Percentiles rank a stretch among this genome's conserved stretches.
Conservation (phyloP, 768 basidiomycete genomes). For the Amanita exitialis region DNA sequence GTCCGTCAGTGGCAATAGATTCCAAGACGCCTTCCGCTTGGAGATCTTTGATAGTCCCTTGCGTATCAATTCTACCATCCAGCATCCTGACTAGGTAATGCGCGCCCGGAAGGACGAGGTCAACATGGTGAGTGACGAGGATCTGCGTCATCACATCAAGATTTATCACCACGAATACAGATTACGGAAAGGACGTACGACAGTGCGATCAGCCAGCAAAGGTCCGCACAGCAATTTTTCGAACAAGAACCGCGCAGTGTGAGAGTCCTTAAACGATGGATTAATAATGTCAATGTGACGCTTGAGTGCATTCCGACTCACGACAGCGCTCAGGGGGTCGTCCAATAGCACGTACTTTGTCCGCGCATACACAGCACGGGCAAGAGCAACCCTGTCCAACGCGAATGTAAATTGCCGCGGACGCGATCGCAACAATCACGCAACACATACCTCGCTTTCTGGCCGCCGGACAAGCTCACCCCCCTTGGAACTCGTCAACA, state of each 20-base stretch:
- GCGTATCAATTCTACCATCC: slow-evolving; percentile 66
- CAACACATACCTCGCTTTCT: slow-evolving; percentile 56
- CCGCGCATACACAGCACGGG: slow-evolving; percentile 70
- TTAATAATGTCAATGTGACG: background rate
- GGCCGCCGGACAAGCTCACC: slow-evolving; percentile 71
- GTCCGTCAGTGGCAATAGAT: slow-evolving; percentile 41
- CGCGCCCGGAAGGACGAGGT: slow-evolving; percentile 65
- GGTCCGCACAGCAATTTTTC: slow-evolving; percentile 60
- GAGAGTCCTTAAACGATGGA: slow-evolving; percentile 41
- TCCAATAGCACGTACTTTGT: slow-evolving; percentile 68
- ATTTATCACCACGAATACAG: background rate
- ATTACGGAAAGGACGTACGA: slow-evolving; percentile 25
- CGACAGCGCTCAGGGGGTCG: slow-evolving; percentile 76
- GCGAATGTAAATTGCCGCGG: background rate
- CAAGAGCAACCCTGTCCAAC: slow-evolving; percentile 61
- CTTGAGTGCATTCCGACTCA: slow-evolving; percentile 21
- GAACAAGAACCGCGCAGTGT: slow-evolving; percentile 53
- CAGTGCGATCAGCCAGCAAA: slow-evolving; percentile 57
- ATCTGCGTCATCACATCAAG: slow-evolving; percentile 22
- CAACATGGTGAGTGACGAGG: slow-evolving; percentile 75
- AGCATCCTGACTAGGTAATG: slow-evolving; percentile 65
- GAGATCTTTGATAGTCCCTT: slow-evolving; percentile 58
- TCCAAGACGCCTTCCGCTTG: slow-evolving; percentile 52
- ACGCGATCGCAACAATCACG: background rate
- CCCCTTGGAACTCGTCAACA: slow-evolving; percentile 29